phyloP scores from a whole-genome alignment of 2,329 filamentous ascomycete species.

The Helotiales sp. region DNA sequence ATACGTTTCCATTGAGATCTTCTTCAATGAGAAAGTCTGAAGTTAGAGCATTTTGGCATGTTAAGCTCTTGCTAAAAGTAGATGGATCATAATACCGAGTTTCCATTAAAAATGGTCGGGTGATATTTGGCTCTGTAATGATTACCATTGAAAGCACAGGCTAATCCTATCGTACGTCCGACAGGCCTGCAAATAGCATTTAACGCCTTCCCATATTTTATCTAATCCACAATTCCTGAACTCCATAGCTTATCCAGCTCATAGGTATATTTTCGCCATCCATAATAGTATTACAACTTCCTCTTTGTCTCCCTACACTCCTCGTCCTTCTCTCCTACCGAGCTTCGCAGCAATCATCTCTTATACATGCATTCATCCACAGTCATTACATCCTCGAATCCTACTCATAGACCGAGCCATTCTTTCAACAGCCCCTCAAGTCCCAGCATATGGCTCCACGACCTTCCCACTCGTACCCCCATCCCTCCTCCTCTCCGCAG shows the following conservation, averaged over 20 bases:
- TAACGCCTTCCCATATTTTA: not conserved
- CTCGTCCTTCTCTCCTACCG: not conserved
- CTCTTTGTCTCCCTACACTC: not conserved
- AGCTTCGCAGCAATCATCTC: not conserved
- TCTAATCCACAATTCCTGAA: not conserved
- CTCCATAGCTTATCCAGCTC: not conserved
- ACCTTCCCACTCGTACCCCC: too few relatives aligned
- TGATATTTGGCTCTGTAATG: not conserved
- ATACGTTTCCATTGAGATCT: too few relatives aligned
- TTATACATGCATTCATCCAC: not conserved
- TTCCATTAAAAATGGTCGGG: too few relatives aligned
- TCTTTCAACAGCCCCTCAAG: slow-evolving; percentile 16
- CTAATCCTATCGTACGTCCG: not conserved
- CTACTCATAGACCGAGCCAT: too few relatives aligned
- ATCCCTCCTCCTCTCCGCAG: slow-evolving; percentile 17
- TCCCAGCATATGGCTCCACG: slow-evolving; percentile 24
- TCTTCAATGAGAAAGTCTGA: too few relatives aligned
- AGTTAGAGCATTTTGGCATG: too few relatives aligned
- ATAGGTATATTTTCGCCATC: not conserved
- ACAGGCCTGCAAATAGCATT: not conserved
- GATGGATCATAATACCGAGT: too few relatives aligned
- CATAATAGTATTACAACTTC: not conserved
- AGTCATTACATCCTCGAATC: not conserved
- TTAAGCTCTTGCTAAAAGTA: too few relatives aligned
- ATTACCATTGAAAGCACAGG: not conserved